phyloP scores from a whole-genome alignment of 768 basidiomycete species.

The Clitopilus hobsonii region DNA sequence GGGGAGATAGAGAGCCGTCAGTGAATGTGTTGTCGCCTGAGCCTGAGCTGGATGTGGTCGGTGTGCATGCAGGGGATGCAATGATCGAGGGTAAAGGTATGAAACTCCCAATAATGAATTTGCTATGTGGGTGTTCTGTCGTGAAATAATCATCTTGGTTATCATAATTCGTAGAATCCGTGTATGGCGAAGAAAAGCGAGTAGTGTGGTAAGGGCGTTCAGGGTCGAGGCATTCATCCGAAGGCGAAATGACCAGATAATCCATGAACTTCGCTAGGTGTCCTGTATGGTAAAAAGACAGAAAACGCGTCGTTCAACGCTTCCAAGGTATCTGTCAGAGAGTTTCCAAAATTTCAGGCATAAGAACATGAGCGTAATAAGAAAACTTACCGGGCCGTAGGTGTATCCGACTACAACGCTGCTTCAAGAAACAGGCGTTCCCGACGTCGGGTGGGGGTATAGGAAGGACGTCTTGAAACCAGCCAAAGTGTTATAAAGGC shows the following conservation, averaged over 20 bases:
- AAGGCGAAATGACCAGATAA: conserved; percentile 10
- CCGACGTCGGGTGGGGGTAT: background rate
- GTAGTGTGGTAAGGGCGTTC: background rate
- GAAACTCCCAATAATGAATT: conserved; percentile 31
- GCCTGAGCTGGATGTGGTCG: conserved; percentile 30
- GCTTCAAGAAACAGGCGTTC: background rate
- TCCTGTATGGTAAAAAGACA: background rate
- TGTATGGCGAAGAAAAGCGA: too few species aligned
- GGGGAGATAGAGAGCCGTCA: conserved; percentile 6
- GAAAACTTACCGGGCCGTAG: background rate
- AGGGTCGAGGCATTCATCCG: conserved; percentile 10
- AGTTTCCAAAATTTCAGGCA: background rate
- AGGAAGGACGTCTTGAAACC: background rate
- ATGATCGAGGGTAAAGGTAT: conserved; percentile 52
- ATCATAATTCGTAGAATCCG: conserved; percentile 8
- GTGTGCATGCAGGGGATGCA: conserved; percentile 56
- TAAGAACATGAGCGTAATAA: background rate
- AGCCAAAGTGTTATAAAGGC: background rate
- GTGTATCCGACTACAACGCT: background rate
- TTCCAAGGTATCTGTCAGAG: background rate
- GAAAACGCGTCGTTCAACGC: background rate
- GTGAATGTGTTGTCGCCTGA: conserved; percentile 18
- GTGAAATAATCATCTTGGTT: conserved; percentile 1
- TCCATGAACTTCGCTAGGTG: conserved; percentile 11
- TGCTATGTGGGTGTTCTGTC: conserved; percentile 6